Conservation (phyloP, 83 land plant genomes). For the Larix sibirica region DNA sequence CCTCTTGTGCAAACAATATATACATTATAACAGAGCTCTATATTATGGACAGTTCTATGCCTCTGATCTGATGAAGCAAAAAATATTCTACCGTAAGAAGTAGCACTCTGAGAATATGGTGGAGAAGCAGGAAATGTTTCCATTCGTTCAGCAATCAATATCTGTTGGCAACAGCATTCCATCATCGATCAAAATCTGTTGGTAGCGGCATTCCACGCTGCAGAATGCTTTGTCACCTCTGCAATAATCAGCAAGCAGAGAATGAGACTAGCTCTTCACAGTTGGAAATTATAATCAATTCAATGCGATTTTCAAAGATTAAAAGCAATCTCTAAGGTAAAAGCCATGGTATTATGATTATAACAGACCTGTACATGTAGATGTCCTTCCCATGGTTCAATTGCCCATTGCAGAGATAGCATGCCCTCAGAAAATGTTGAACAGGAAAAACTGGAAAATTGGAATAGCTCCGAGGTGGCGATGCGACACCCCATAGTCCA, state of each 20-base stretch:
- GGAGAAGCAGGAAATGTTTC: slow-evolving; percentile 13
- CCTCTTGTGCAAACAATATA: not conserved
- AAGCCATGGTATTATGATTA: not conserved
- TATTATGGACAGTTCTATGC: not conserved
- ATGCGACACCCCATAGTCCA: not conserved
- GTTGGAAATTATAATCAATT: not conserved
- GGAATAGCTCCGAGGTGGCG: slow-evolving; percentile 8
- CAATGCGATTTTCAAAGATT: not conserved
- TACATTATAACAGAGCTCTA: not conserved
- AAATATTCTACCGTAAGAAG: not conserved
- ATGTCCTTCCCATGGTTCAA: slow-evolving; percentile 10
- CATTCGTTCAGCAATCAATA: slow-evolving; percentile 26
- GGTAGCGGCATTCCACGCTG: slow-evolving; percentile 41
- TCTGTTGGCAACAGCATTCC: no score
- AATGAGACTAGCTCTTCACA: not conserved
- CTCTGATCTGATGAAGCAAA: not conserved
- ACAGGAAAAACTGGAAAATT: not conserved
- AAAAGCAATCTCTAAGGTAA: not conserved
- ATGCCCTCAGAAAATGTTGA: slow-evolving; percentile 7
- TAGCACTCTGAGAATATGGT: not conserved
- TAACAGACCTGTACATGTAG: slow-evolving; percentile 18
- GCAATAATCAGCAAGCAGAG: slow-evolving; percentile 13
- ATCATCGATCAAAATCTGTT: no score
- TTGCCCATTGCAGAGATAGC: slow-evolving; percentile 11
- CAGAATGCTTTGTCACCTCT: slow-evolving; percentile 50